Conservation (phyloP, 2,329 filamentous ascomycete species). For the Blastomyces emzantsi region DNA sequence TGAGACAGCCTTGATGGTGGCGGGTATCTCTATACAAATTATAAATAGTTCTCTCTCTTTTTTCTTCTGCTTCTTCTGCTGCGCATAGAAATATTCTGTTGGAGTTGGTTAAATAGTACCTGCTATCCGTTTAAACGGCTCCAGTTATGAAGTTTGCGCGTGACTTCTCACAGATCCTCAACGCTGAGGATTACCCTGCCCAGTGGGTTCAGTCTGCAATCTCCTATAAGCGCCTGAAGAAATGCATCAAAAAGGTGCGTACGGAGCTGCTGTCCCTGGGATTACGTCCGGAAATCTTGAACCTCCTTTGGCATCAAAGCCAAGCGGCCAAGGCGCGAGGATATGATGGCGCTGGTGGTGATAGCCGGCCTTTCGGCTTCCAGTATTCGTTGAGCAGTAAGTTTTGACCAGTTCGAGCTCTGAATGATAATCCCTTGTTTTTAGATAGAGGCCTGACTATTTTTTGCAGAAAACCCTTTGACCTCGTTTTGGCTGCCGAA, state of each 20-base stretch:
- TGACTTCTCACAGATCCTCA: slow-evolving; percentile 61
- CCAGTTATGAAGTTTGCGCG: slow-evolving; percentile 74
- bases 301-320: slow-evolving; percentile 48
- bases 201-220: slow-evolving; percentile 66
- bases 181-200: slow-evolving; percentile 63
- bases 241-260: slow-evolving; percentile 74
- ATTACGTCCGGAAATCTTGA: slow-evolving; percentile 61
- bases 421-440: not conserved
- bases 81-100: not conserved
- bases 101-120: not conserved
- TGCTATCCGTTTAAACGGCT: not conserved
- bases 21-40: not conserved
- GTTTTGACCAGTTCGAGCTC: slow-evolving; percentile 1
- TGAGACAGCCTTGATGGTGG: slow-evolving; percentile 3
- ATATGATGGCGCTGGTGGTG: slow-evolving; percentile 7
- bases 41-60: not conserved
- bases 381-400: slow-evolving; percentile 9
- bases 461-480: slow-evolving; percentile 29
- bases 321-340: not conserved
- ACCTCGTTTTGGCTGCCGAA: slow-evolving; percentile 51
- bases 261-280: slow-evolving; percentile 61
- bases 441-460: slow-evolving; percentile 4
- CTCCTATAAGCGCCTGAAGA: slow-evolving; percentile 77
- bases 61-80: not conserved
- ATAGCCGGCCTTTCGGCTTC: slow-evolving; percentile 5